Conservation (phyloP, 176 grass and related monocot species). For the Pharus latifolius region DNA sequence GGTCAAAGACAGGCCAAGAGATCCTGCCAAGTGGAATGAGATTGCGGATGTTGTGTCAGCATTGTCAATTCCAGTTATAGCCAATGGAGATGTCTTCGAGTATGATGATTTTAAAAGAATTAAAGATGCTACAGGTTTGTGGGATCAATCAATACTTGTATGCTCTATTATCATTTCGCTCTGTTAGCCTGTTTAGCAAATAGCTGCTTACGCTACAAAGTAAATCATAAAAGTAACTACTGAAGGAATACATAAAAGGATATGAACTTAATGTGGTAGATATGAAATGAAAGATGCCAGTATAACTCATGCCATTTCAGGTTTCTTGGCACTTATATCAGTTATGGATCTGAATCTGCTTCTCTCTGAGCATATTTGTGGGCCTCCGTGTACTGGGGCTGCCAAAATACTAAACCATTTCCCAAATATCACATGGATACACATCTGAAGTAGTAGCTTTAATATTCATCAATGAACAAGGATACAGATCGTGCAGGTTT, state of each 20-base stretch:
- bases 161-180: background rate
- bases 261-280: background rate
- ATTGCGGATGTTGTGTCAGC: constrained; percentile 79
- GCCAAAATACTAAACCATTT: background rate
- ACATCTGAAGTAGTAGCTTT: background rate
- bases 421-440: background rate
- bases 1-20: constrained; percentile 86
- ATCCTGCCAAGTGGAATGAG: constrained; percentile 96
- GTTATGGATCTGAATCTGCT: background rate
- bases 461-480: background rate
- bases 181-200: background rate
- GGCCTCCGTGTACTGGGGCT: background rate
- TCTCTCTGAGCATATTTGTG: background rate
- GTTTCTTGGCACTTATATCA: background rate
- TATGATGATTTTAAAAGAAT: constrained; percentile 90
- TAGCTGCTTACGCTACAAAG: background rate
- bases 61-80: constrained; percentile 95
- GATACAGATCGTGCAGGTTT: background rate
- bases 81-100: constrained; percentile 90
- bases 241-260: background rate
- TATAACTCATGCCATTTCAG: background rate
- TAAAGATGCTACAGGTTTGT: constrained; percentile 69
- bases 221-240: background rate
- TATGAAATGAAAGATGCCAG: too few species aligned
- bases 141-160: background rate